Conservation (phyloP, 305 asterid genomes). For the Petunia hybrid region DNA sequence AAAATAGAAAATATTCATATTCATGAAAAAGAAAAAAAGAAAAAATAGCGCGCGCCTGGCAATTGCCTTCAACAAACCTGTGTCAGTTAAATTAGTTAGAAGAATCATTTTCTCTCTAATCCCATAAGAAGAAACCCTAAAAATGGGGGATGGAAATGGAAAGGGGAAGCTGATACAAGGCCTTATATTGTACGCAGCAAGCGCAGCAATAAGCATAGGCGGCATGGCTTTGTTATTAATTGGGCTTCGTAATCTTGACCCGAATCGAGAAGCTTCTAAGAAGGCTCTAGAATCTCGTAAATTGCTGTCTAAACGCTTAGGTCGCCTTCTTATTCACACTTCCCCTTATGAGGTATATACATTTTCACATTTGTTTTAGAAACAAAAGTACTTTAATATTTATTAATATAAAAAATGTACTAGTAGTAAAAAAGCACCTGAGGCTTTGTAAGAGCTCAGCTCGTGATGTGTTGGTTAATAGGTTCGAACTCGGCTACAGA, state of each 20-base stretch:
- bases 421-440: too few species aligned
- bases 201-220: slow-evolving; percentile 32
- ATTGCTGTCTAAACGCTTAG: slow-evolving; percentile 36
- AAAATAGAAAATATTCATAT: too few species aligned
- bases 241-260: slow-evolving; percentile 39
- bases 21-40: too few species aligned
- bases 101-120: neutral
- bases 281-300: slow-evolving; percentile 35
- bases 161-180: slow-evolving; percentile 30
- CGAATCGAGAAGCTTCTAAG: slow-evolving; percentile 39
- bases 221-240: slow-evolving; percentile 20
- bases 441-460: too few species aligned
- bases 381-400: too few species aligned
- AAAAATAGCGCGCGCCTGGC: neutral
- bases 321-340: slow-evolving; percentile 35
- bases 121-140: slow-evolving; percentile 21
- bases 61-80: slow-evolving; percentile 5
- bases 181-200: slow-evolving; percentile 35
- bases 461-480: too few species aligned
- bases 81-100: slow-evolving; percentile 27
- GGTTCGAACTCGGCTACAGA: too few species aligned
- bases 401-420: too few species aligned
- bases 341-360: slow-evolving; percentile 34
- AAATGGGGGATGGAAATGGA: neutral
- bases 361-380: neutral